Conservation (phyloP, 441 rosid species). For the Flueggea neowawraea region DNA sequence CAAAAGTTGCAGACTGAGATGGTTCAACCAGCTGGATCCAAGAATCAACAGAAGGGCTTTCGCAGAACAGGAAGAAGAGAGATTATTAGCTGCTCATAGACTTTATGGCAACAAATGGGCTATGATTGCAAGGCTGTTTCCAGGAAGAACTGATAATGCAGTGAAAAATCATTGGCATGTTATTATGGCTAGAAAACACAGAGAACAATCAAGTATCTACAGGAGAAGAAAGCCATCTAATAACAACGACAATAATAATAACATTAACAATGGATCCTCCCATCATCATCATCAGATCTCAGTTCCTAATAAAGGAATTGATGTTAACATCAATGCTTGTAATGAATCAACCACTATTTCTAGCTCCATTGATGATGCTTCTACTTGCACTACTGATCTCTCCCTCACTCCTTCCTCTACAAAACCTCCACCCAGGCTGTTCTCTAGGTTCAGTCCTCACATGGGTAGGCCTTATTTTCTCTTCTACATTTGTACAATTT, state of each 20-base stretch:
- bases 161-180: conserved; percentile 99
- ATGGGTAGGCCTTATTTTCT: conserved; percentile 22
- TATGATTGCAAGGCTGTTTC: conserved; percentile 83
- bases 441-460: conserved; percentile 19
- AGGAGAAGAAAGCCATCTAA: conserved; percentile 40
- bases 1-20: conserved; percentile 92
- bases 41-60: conserved; percentile 85
- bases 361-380: conserved; percentile 43
- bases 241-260: neutral
- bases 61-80: conserved; percentile 85
- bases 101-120: conserved; percentile 97
- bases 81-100: conserved; percentile 70
- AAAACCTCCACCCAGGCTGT: conserved; percentile 18
- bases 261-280: neutral
- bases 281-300: too few species aligned
- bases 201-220: conserved; percentile 67
- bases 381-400: conserved; percentile 52
- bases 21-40: conserved; percentile 98
- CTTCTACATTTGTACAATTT: neutral
- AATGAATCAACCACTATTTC: conserved; percentile 48
- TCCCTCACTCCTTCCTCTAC: conserved; percentile 50
- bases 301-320: conserved; percentile 8
- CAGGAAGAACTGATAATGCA: conserved; percentile 96
- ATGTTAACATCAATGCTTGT: conserved; percentile 22
- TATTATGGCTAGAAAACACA: conserved; percentile 80